phyloP scores from a whole-genome alignment of 192 early-diverging fungal species.

The Coemansia sp. region DNA sequence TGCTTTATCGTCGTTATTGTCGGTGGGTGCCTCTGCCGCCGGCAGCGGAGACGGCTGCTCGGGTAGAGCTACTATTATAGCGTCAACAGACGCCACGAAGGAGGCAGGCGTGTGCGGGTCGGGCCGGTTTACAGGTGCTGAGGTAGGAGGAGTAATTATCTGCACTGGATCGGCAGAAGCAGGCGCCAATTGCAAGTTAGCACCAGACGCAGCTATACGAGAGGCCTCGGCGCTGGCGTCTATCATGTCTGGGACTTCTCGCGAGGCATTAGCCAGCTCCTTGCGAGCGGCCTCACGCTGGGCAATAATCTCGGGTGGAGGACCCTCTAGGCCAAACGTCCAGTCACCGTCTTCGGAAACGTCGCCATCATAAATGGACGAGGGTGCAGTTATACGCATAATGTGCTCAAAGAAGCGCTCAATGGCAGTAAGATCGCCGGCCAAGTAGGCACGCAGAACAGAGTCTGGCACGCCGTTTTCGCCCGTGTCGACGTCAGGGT shows the following conservation, averaged over 20 bases:
- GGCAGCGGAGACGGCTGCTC: not conserved
- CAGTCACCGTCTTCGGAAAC: conserved; percentile 51
- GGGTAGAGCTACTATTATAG: not conserved
- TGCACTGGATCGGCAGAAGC: not conserved
- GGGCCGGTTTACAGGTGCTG: not conserved
- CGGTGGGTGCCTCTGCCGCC: not conserved
- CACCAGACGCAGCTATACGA: conserved; percentile 4
- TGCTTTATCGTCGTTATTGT: not conserved
- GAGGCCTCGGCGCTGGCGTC: conserved; percentile 43
- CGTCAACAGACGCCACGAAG: not conserved
- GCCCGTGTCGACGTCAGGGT: conserved; percentile 33
- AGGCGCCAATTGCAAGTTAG: conserved; percentile 6
- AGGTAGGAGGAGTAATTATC: not conserved
- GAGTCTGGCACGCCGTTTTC: conserved; percentile 49
- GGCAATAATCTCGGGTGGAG: conserved; percentile 36
- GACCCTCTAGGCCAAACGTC: conserved; percentile 49
- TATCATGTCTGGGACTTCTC: conserved; percentile 38
- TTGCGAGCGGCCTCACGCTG: conserved; percentile 19
- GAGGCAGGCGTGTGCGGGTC: not conserved
- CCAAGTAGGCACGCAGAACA: conserved; percentile 49
- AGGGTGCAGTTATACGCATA: conserved; percentile 44
- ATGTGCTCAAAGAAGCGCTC: conserved; percentile 56
- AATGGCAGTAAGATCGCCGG: conserved; percentile 44
- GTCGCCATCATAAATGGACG: conserved; percentile 45
- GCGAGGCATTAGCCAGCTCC: conserved; percentile 13